Evolutionary conservation across 1,284 basidiomycete species (phyloP).

Genomic region (Tilletia walkeri): DNA sequence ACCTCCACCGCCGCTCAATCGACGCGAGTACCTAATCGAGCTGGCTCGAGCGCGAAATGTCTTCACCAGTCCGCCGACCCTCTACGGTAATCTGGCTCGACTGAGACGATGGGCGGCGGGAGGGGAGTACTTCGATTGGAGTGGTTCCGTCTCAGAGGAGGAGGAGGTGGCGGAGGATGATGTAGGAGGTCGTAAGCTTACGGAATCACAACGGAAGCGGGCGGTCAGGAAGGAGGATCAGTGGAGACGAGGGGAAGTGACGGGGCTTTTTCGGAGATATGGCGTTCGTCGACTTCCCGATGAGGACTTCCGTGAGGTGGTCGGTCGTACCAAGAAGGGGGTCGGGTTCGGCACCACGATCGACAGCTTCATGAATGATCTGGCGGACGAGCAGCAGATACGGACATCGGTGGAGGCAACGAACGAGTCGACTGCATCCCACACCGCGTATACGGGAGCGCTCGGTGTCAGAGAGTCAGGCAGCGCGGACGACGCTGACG

Average conservation of each 20-base stretch:
- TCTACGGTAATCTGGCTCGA: slow-evolving; percentile 23
- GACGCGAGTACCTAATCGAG: slow-evolving; percentile 42
- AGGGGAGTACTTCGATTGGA: slow-evolving; percentile 6
- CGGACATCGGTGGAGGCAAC: no score
- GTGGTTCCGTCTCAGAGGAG: neutral
- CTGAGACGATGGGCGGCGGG: slow-evolving; percentile 6
- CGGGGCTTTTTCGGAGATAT: neutral
- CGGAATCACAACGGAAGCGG: neutral
- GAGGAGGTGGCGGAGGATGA: neutral
- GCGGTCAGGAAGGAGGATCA: neutral
- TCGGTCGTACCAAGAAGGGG: no score
- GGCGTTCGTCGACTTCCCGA: neutral
- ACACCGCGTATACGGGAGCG: no score
- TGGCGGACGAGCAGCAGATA: no score
- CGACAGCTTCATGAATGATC: no score
- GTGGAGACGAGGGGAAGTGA: neutral
- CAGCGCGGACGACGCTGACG: no score
- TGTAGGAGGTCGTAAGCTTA: neutral
- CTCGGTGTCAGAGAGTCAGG: no score
- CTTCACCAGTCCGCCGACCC: slow-evolving; percentile 40
- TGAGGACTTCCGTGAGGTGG: neutral
- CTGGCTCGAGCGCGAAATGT: slow-evolving; percentile 39
- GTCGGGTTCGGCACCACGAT: no score
- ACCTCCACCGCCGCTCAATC: slow-evolving; percentile 39
- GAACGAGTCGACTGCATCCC: no score